phyloP scores from a whole-genome alignment of 179 eudicot genomes.

The Corrigiola litoralis region DNA sequence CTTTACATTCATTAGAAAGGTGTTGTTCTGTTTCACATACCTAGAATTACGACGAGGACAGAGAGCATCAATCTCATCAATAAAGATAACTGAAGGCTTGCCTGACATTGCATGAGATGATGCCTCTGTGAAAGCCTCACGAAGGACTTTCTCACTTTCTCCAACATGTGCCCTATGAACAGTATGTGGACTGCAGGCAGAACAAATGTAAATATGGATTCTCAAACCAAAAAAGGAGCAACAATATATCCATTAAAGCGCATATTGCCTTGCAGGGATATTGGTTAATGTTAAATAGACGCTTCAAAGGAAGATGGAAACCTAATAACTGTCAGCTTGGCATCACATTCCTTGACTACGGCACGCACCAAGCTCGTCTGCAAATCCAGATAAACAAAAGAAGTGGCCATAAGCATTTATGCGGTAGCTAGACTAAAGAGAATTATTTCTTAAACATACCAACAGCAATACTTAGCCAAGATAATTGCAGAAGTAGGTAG shows the following conservation, averaged over 20 bases:
- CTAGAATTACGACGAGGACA: constrained; percentile 87
- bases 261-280: not conserved
- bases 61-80: constrained; percentile 92
- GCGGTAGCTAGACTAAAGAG: not conserved
- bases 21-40: constrained; percentile 25
- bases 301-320: constrained; percentile 17
- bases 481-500: too few species aligned
- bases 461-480: too few species aligned
- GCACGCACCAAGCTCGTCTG: constrained; percentile 98
- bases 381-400: constrained; percentile 8
- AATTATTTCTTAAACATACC: too few species aligned
- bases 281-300: not conserved
- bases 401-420: not conserved
- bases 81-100: constrained; percentile 79
- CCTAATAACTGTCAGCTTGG: constrained; percentile 75
- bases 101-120: constrained; percentile 58
- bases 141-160: constrained; percentile 84
- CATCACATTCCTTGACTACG: constrained; percentile 87
- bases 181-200: constrained; percentile 78
- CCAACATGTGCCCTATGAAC: constrained; percentile 83
- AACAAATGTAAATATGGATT: constrained; percentile 9
- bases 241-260: not conserved
- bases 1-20: not conserved
- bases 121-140: constrained; percentile 88
- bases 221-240: not conserved